These are phyloP conservation scores for Rhodotorula sp. DNA, from an alignment of 1,284 basidiomycete species.

Conservation along the genomic window DNA sequence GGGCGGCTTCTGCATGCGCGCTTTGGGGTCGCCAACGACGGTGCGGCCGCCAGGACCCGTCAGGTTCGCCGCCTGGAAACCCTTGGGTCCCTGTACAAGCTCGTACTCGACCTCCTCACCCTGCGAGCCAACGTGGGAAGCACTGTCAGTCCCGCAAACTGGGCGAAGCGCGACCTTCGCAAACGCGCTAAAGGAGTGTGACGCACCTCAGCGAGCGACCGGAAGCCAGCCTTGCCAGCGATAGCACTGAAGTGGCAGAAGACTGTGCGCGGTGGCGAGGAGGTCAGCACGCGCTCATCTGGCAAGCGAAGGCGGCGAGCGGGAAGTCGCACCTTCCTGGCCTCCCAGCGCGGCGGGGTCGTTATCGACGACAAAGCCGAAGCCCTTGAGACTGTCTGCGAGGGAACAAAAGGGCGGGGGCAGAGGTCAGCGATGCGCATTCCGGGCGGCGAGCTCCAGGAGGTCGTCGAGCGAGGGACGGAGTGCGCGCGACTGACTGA, in stretches of 20 bases:
- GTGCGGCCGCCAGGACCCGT: slow-evolving; percentile 45
- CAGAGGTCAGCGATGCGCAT: neutral
- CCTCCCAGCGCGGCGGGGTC: slow-evolving; percentile 44
- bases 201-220: slow-evolving; percentile 45
- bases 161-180: no score
- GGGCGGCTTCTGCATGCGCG: slow-evolving; percentile 38
- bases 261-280: slow-evolving; percentile 24
- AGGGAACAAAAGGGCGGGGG: no score
- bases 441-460: neutral
- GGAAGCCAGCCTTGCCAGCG: slow-evolving; percentile 45
- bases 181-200: no score
- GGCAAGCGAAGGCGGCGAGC: neutral
- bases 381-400: slow-evolving; percentile 43
- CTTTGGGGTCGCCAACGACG: slow-evolving; percentile 46
- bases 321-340: slow-evolving; percentile 42
- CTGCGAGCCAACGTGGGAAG: neutral
- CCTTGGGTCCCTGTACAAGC: slow-evolving; percentile 46
- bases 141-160: neutral
- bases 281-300: neutral
- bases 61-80: slow-evolving; percentile 46
- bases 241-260: slow-evolving; percentile 48
- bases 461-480: neutral
- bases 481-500: slow-evolving; percentile 24
- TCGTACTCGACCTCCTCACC: slow-evolving; percentile 47
- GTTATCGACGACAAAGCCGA: slow-evolving; percentile 47